Percentiles rank a stretch among this genome's conserved stretches.
These are phyloP conservation scores for Asterophora parasitica DNA, from an alignment of 768 basidiomycete genomes.

Conservation along the genomic window DNA sequence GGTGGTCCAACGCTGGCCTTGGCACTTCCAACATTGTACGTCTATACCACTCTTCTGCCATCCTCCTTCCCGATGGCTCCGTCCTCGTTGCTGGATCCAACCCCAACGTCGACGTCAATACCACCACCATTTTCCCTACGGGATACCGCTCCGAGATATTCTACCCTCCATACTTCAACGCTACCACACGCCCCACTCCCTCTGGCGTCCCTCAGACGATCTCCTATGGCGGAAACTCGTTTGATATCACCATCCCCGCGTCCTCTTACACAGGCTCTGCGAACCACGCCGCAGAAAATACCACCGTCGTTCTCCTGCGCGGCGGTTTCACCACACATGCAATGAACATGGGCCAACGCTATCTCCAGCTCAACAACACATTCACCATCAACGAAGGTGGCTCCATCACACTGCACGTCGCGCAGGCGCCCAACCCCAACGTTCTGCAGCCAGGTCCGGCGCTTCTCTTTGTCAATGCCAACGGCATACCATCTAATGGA, in stretches of 20 bases:
- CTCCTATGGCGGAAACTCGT: slow-evolving; percentile 77
- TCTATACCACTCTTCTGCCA: slow-evolving; percentile 78
- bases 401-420: slow-evolving; percentile 71
- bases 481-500: slow-evolving; percentile 69
- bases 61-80: slow-evolving; percentile 76
- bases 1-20: slow-evolving; percentile 61
- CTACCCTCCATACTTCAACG: slow-evolving; percentile 88
- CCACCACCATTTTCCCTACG: slow-evolving; percentile 59
- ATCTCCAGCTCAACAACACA: slow-evolving; percentile 77
- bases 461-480: slow-evolving; percentile 63
- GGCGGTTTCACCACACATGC: slow-evolving; percentile 81
- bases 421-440: slow-evolving; percentile 80
- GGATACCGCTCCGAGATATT: slow-evolving; percentile 82
- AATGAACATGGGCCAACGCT: slow-evolving; percentile 86
- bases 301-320: slow-evolving; percentile 76
- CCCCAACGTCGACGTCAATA: slow-evolving; percentile 82
- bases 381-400: slow-evolving; percentile 75
- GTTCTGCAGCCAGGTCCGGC: slow-evolving; percentile 82
- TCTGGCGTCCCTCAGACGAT: slow-evolving; percentile 66
- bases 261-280: slow-evolving; percentile 61
- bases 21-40: slow-evolving; percentile 53
- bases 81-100: slow-evolving; percentile 91
- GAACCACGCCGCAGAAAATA: slow-evolving; percentile 69
- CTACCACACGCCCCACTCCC: slow-evolving; percentile 62
- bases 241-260: slow-evolving; percentile 68